Conservation (phyloP, 169 alveolate genomes). For the Eimeria sp. region DNA sequence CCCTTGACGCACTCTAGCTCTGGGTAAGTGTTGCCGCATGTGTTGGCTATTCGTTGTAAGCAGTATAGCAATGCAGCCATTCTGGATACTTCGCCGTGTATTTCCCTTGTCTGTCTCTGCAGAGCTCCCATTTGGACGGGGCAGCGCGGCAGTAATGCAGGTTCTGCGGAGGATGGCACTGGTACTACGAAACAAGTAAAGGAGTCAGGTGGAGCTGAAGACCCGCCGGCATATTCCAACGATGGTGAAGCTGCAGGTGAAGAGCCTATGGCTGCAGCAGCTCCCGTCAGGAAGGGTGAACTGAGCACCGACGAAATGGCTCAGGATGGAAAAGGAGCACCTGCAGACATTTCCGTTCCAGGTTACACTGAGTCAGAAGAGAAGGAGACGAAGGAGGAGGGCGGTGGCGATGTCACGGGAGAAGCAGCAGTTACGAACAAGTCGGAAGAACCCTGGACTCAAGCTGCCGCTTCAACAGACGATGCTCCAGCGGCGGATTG, state of each 20-base stretch:
- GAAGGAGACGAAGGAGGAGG: constrained; percentile 69
- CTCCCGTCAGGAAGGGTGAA: constrained; percentile 41
- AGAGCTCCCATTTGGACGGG: constrained; percentile 85
- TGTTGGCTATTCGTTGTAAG: neutral
- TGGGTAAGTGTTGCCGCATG: constrained; percentile 56
- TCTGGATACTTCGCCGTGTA: neutral
- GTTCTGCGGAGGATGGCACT: constrained; percentile 50
- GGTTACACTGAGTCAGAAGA: constrained; percentile 69
- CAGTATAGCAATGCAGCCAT: neutral
- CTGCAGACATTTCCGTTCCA: constrained; percentile 37
- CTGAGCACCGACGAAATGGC: constrained; percentile 45
- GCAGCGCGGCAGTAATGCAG: constrained; percentile 81
- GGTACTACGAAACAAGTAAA: constrained; percentile 60
- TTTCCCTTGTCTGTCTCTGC: neutral
- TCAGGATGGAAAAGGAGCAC: constrained; percentile 56
- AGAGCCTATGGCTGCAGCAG: constrained; percentile 37
- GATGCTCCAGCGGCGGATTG: constrained; percentile 63
- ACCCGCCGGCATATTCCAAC: neutral
- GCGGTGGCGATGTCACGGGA: constrained; percentile 26
- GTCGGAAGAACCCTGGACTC: constrained; percentile 65
- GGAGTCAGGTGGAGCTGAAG: constrained; percentile 64
- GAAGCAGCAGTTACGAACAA: constrained; percentile 46
- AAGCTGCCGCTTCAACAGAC: constrained; percentile 4
- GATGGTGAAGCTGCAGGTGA: constrained; percentile 60
- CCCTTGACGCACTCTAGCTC: constrained; percentile 81